phyloP scores from a whole-genome alignment of 129 eudicot genomes.

The Escallonia rubra region DNA sequence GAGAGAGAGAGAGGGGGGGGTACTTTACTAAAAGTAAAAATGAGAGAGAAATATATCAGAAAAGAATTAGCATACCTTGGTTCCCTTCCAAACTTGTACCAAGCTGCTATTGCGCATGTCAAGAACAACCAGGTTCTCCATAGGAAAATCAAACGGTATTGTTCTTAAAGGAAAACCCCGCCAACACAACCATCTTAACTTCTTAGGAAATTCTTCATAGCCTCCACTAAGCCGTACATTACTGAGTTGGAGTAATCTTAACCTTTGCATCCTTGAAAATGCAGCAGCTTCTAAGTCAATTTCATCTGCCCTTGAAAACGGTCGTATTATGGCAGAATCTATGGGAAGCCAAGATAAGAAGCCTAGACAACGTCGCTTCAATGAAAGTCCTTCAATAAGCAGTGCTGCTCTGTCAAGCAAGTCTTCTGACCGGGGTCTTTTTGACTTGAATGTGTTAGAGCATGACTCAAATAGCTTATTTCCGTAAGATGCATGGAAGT shows the following conservation, averaged over 20 bases:
- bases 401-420: not conserved
- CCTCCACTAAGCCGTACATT: not conserved
- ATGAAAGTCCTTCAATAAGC: not conserved
- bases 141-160: not conserved
- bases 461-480: not conserved
- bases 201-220: slow-evolving; percentile 6
- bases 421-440: not conserved
- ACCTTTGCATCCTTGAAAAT: not conserved
- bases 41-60: not conserved
- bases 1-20: too few species aligned
- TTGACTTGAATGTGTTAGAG: not conserved
- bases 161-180: not conserved
- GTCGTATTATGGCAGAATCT: too few species aligned
- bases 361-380: not conserved
- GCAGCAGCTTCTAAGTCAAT: not conserved
- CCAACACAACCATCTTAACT: slow-evolving; percentile 12
- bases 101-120: slow-evolving; percentile 15
- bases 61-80: not conserved
- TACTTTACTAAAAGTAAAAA: too few species aligned
- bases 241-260: slow-evolving; percentile 1
- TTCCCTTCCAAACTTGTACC: not conserved
- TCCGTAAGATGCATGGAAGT: not conserved
- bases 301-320: not conserved
- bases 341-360: not conserved
- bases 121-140: not conserved